Evolutionary conservation across 129 eudicot species (phyloP), one percentile per base, ranked within the genome.

Genomic region (Erigeron canadensis): DNA sequence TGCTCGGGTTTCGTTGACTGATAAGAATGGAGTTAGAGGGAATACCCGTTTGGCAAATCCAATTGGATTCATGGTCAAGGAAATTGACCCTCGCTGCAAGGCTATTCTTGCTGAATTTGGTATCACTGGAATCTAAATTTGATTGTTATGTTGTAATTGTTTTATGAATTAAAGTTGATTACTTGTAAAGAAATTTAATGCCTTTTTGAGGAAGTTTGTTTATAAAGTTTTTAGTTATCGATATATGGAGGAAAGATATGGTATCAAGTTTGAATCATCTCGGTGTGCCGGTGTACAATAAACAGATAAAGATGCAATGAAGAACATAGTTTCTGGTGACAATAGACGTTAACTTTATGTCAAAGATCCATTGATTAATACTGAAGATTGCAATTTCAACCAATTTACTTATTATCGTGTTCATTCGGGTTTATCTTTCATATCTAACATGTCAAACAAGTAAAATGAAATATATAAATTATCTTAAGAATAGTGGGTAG

Each of bases 1-100:
- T 5, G 74, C 89, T 41, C 63, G 80, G 56, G 74, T 87, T 64
- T 65, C 60, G 16, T 59, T 74, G 70, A 64, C 84, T 2, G 67
- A 59, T 9, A 81, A 84, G 67, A 70, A 69, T 7, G 94, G 94
- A 5, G 79, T 84, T 13, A 51, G 71, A 71, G 53, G 69, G 11
- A 62, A 39, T 9, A 45, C 19, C 39, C 78, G 94, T 0, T 23
- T 0, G 50, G 87, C 80, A 18, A 84, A 84, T 73, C 78, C 89
- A 53, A 61, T 87, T 3, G 93, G 93, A 0, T 84, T 81, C 70
- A 73, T 79, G 86, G 70, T 70, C 2, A 69, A 79, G 59, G 59
- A 67, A 1, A 62, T 85, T 17, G 75, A 47, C 17, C 69, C 83
- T 1, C 42, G 61, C 7, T 87, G 93, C 87, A 75, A 57, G 40